Base-by-base conservation (phyloP, 495 filamentous ascomycete genomes). In the Aspergillus asperescens region DNA sequence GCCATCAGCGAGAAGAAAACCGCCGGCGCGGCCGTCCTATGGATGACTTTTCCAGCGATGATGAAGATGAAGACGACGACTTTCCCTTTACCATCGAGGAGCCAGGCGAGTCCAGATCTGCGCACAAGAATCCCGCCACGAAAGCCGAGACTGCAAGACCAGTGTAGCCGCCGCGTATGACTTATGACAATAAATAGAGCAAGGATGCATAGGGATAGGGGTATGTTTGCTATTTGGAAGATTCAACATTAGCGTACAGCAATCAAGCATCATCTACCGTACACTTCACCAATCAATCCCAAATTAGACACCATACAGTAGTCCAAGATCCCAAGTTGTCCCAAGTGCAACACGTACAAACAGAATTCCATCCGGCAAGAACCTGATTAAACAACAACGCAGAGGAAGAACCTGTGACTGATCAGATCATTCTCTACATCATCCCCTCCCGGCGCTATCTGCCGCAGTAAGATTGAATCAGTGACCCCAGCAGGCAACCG, bases 11-110 rank as follows among this genome's bases (percentile, higher is more conserved):
- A 24, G 69, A 69, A 22, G 62, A 70, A 38, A 44, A 54, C 34
- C 66, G 62, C 7, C 68, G 69, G 10, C 61, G 67, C 25, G 70
- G 72, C 20, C 62, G 55, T 4, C 48, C 53, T 5, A 50, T 60
- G 5, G 68, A 65, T 8, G 65, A 64, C 7, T 67, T 67, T 6
- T 76, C 72, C 5, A 73, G 67, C 47, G 71, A 72, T n/a, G 68
- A 71, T 15, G 69, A 73, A 28, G 60, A 62, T 3, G 63, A 66
- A 1, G 64, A 67, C n/a, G 65, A 69, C 28, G 58, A 59, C 20
- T 41, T 48, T 6, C 66, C 56, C 10, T 43, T 62, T 24, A 62
- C 63, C 13, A 66, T 69, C 25, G 72, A 76, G 52, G 63, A 62
- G 8, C 58, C 70, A 19, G 46, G 58, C n/a, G 60, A 55, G 20